Evolutionary conservation across 345 rosid genomes (phyloP), one percentile per base, ranked within the genome.

Genomic region (Citrus trifoliata): DNA sequence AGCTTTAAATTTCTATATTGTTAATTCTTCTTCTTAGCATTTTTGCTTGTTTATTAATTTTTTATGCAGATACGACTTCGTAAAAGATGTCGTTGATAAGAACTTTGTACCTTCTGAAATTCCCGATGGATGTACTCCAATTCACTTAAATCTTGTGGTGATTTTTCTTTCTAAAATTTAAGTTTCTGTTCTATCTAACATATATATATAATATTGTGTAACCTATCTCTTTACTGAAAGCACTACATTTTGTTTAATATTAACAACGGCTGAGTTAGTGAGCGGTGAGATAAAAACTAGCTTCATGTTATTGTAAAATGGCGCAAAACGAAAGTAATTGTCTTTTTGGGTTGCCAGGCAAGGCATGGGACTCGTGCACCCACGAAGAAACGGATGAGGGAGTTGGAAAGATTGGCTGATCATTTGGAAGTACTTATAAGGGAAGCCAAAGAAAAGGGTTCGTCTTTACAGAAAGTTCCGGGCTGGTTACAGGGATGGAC

Each of bases 71-170:
- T 94, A 96, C 79, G 87, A 83, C 70, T 91, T 58, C 48, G 91
- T 82, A 69, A 91, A 88, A 80, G 90, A 86, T 84, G 86, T 88
- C 28, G 72, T 60, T 7, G 87, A 76, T 33, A 78, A 76, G 46
- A 78, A 82, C 56, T 88, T 83, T 35, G 78, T 75, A 24, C 86
- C 86, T 7, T 85, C 94, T 28, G 71, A 78, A 42, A 74, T 89
- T 55, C 93, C 94, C 2, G 74, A 82, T 76, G 92, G 88, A 33
- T 96, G 99, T 83, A 81, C 80, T 76, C 97, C 97, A 61, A 86
- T 94, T n/a, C 98, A 94, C 86, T 78, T 96, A 70, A 96, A 92
- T 81, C 94, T 96, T n/a, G 97, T 96, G 97, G 99, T 96, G 90
- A 87, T 78, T 62, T 65, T 46, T 1, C 67, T 64, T 67, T 13